Evolutionary conservation across 1,139 yeast species (phyloP).

Genomic region (Geotrichum europaeum): DNA sequence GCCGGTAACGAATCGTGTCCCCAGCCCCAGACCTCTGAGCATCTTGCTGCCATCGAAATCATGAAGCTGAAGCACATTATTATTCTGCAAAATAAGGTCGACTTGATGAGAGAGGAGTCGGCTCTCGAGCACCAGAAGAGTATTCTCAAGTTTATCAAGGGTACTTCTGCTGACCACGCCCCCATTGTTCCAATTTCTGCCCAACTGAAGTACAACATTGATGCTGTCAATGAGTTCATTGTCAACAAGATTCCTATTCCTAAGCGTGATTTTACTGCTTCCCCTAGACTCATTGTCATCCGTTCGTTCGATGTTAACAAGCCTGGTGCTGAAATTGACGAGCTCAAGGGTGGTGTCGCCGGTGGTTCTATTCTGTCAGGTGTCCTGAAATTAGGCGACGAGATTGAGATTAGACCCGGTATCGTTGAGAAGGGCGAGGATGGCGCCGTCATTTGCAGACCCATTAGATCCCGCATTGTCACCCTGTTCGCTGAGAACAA

Average conservation of each 20-base stretch:
- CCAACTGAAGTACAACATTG: slow-evolving; percentile 95
- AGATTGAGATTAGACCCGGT: slow-evolving; percentile 98
- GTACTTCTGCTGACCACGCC: slow-evolving; percentile 98
- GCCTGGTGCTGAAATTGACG: slow-evolving; percentile 97
- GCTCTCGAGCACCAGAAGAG: slow-evolving; percentile 95
- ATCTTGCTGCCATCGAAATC: slow-evolving; percentile 97
- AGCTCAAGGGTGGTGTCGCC: slow-evolving; percentile 98
- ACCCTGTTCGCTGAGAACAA: slow-evolving; percentile 96
- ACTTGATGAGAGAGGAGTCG: slow-evolving; percentile 94
- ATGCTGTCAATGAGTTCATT: slow-evolving; percentile 95
- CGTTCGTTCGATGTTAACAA: slow-evolving; percentile 98
- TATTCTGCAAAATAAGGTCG: slow-evolving; percentile 95
- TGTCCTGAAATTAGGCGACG: slow-evolving; percentile 95
- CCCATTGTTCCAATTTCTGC: slow-evolving; percentile 99
- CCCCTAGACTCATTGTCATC: slow-evolving; percentile 93
- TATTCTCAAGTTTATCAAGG: slow-evolving; percentile 85
- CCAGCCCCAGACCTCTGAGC: slow-evolving; percentile 99
- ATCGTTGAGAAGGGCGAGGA: slow-evolving; percentile 81
- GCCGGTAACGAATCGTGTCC: slow-evolving; percentile 99
- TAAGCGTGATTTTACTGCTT: slow-evolving; percentile 84
- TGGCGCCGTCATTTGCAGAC: slow-evolving; percentile 90
- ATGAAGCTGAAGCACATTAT: slow-evolving; percentile 97
- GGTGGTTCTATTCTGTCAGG: slow-evolving; percentile 98
- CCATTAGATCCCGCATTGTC: slow-evolving; percentile 89
- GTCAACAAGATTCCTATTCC: slow-evolving; percentile 96